These are phyloP conservation scores for Pichia norvegensis DNA, from an alignment of 1,139 yeast genomes.

Conservation along the genomic window DNA sequence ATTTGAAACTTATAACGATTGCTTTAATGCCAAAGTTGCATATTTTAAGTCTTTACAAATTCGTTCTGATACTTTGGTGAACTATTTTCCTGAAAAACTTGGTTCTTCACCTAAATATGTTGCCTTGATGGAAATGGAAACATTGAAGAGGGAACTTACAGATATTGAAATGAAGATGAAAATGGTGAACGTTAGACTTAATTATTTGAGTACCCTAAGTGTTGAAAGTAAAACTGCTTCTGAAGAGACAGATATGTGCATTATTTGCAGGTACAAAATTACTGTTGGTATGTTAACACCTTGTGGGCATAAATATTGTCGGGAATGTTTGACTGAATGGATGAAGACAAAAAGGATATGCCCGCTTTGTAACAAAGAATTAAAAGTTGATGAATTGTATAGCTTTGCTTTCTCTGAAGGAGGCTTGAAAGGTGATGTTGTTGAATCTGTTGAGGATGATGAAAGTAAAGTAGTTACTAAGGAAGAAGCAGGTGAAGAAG, in stretches of 20 bases:
- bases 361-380: conserved; percentile 64
- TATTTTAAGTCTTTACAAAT: conserved; percentile 81
- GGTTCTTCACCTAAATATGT: conserved; percentile 17
- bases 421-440: conserved; percentile 40
- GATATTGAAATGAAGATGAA: conserved; percentile 23
- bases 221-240: conserved; percentile 5
- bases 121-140: conserved; percentile 19
- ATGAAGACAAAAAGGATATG: conserved; percentile 43
- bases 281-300: conserved; percentile 69
- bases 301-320: conserved; percentile 88
- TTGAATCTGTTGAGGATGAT: conserved; percentile 25
- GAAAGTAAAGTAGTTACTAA: background rate
- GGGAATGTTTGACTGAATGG: conserved; percentile 73
- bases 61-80: conserved; percentile 68
- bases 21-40: conserved; percentile 69
- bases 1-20: conserved; percentile 47
- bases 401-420: conserved; percentile 43
- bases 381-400: conserved; percentile 44
- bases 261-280: conserved; percentile 67
- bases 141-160: conserved; percentile 12
- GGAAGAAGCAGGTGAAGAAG: background rate
- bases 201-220: conserved; percentile 51
- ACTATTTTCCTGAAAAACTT: conserved; percentile 24
- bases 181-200: conserved; percentile 43
- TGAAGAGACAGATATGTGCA: conserved; percentile 40